phyloP scores from a whole-genome alignment of 108 stramenopile genomes.

The Fragilariopsis cylindrus region DNA sequence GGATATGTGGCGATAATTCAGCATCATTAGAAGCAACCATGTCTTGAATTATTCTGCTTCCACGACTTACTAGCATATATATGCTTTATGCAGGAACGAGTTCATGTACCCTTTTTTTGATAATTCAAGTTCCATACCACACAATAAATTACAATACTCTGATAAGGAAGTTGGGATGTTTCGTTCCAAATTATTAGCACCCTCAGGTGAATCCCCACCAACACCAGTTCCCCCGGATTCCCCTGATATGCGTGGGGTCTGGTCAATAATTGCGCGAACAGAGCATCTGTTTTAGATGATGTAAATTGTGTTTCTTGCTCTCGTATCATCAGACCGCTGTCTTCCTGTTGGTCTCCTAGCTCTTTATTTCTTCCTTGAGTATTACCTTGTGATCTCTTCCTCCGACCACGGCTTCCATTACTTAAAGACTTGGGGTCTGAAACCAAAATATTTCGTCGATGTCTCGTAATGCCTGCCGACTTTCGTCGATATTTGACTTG shows the following conservation, averaged over 20 bases:
- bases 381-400: background rate
- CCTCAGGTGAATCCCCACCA: background rate
- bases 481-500: background rate
- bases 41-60: conserved; percentile 11
- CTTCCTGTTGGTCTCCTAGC: background rate
- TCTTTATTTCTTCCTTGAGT: background rate
- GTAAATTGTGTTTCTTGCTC: background rate
- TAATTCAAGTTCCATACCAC: conserved; percentile 1
- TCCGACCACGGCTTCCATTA: background rate
- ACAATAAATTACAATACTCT: background rate
- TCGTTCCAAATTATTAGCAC: background rate
- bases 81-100: background rate
- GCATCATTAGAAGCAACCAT: background rate
- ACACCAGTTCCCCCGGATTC: background rate
- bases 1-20: conserved; percentile 6
- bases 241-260: background rate
- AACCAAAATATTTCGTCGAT: background rate
- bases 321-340: background rate
- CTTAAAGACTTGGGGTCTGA: background rate
- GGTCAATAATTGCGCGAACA: background rate
- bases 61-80: background rate
- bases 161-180: no score
- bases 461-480: background rate
- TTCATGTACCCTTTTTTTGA: conserved; percentile 2
- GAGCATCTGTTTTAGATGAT: background rate